These are phyloP conservation scores for Canna indica DNA, from an alignment of 176 grass and related monocot species.

Conservation along the genomic window DNA sequence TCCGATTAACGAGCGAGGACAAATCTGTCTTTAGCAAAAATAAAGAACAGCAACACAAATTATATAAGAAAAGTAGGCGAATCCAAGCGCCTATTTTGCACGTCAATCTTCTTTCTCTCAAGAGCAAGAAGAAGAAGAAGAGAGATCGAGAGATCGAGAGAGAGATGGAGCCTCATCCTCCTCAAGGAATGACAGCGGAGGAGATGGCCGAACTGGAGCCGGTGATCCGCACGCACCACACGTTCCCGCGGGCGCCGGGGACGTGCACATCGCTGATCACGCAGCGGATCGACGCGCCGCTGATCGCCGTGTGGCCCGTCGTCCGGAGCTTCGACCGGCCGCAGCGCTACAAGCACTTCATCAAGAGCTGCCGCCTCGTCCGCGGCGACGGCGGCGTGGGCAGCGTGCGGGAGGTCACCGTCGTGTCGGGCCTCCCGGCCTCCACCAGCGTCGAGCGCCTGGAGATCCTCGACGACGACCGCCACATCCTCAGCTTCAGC, in stretches of 20 bases:
- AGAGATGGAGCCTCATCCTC: background rate
- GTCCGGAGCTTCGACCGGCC: constrained; percentile 64
- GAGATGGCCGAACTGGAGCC: background rate
- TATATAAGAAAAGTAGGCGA: no score
- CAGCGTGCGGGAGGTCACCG: constrained; percentile 76
- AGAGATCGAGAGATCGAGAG: background rate
- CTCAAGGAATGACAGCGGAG: background rate
- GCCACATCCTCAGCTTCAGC: constrained; percentile 80
- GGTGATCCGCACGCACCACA: background rate
- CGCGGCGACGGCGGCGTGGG: constrained; percentile 64
- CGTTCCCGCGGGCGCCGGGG: background rate
- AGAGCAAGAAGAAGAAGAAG: background rate
- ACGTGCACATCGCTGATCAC: constrained; percentile 67
- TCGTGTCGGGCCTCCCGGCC: constrained; percentile 72
- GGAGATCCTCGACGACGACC: constrained; percentile 84
- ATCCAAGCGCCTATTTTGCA: no score
- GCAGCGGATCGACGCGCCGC: constrained; percentile 64
- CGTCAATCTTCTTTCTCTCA: no score
- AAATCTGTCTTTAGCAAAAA: no score
- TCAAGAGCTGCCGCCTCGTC: constrained; percentile 51
- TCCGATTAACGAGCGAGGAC: no score
- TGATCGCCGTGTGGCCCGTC: constrained; percentile 64
- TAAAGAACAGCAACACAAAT: no score
- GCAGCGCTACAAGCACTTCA: constrained; percentile 96
- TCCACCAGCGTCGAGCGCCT: constrained; percentile 90